phyloP scores from a whole-genome alignment of 371 early-diverging fungal species.

The Mucor piriformis region DNA sequence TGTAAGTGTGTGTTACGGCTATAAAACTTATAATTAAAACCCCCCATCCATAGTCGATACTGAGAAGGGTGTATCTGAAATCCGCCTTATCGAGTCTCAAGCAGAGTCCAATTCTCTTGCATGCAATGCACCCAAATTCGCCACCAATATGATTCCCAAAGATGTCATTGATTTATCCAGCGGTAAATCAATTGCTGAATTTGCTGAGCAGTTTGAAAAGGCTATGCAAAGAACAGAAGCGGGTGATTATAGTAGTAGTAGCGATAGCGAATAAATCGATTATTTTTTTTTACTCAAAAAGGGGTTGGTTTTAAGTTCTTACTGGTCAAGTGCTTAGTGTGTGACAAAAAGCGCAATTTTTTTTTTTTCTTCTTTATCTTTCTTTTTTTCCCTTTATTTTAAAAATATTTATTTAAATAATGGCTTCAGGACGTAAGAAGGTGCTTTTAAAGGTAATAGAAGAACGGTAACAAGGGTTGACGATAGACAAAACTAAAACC shows the following conservation, averaged over 20 bases:
- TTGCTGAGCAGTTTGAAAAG: constrained; percentile 67
- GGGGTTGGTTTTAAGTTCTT: background rate
- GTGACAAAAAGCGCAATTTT: constrained; percentile 7
- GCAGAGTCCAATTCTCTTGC: constrained; percentile 47
- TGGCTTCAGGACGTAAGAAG: constrained; percentile 22
- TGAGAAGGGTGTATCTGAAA: constrained; percentile 34
- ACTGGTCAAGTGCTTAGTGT: background rate
- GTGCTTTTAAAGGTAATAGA: constrained; percentile 16
- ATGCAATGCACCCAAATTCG: constrained; percentile 57
- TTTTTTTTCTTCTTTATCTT: background rate
- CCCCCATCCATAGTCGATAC: constrained; percentile 18
- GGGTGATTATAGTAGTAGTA: constrained; percentile 13
- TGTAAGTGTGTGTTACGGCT: constrained; percentile 36
- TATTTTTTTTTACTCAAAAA: background rate
- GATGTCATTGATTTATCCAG: constrained; percentile 80
- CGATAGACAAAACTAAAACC: background rate
- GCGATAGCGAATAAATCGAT: constrained; percentile 13
- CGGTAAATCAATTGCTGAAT: constrained; percentile 72
- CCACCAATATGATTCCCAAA: constrained; percentile 71
- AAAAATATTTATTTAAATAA: background rate
- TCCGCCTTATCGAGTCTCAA: constrained; percentile 56
- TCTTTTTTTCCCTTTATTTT: constrained; percentile 4
- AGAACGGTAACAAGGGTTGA: background rate
- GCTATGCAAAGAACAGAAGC: constrained; percentile 39
- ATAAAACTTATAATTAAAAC: background rate